Percentiles rank a stretch among this genome's conserved stretches.
These are phyloP conservation scores for Acidomyces sp. DNA, from an alignment of 495 filamentous ascomycete genomes.

Conservation along the genomic window DNA sequence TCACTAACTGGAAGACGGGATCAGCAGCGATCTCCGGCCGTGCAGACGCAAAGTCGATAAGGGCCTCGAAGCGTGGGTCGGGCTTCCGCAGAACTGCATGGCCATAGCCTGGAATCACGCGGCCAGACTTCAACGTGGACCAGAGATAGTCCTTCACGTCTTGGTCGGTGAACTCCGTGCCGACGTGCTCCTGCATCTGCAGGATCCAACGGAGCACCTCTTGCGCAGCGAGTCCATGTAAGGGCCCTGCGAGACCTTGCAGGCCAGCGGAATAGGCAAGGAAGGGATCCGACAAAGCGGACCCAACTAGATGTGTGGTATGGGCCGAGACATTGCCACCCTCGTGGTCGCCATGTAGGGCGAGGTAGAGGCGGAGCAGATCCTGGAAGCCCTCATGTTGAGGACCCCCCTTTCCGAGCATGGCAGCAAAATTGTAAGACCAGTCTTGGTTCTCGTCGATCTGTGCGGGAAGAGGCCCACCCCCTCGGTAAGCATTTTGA, in stretches of 20 bases:
- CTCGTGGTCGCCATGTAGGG: constrained; percentile 95
- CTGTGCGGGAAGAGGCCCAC: constrained; percentile 60
- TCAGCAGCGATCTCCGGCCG: constrained; percentile 73
- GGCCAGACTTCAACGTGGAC: constrained; percentile 81
- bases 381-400: constrained; percentile 92
- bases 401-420: constrained; percentile 80
- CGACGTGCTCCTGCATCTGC: constrained; percentile 83
- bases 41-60: constrained; percentile 86
- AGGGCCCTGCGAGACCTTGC: constrained; percentile 83
- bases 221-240: constrained; percentile 92
- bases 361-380: constrained; percentile 80
- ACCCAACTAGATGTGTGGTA: constrained; percentile 94
- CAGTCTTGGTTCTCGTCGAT: constrained; percentile 82
- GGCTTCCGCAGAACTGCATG: constrained; percentile 96
- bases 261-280: constrained; percentile 91
- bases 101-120: constrained; percentile 93
- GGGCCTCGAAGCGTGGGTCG: constrained; percentile 86
- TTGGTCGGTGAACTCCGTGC: constrained; percentile 58
- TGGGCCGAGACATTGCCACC: constrained; percentile 96
- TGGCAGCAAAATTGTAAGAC: constrained; percentile 95
- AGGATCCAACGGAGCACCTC: constrained; percentile 94
- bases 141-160: constrained; percentile 83
- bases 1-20: constrained; percentile 86
- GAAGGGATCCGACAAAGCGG: constrained; percentile 87
- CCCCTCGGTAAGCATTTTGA: constrained; percentile 69